Conservation (phyloP, 495 filamentous ascomycete genomes). For the Neurospora sublineolata region DNA sequence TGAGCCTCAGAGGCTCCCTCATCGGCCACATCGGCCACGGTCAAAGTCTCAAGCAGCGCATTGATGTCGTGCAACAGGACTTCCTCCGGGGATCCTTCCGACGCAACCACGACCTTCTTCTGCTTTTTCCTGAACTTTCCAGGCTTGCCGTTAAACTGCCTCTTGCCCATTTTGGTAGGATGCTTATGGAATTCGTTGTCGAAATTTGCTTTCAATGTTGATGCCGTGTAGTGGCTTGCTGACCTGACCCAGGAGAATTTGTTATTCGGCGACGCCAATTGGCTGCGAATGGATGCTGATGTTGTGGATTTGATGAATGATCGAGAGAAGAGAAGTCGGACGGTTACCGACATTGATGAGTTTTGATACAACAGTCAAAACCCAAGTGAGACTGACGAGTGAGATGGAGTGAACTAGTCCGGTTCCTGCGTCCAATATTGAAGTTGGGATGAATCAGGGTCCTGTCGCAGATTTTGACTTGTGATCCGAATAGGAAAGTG, state of each 20-base stretch:
- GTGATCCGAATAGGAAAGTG: background rate
- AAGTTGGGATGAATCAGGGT: background rate
- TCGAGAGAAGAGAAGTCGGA: background rate
- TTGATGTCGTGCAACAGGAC: conserved; percentile 62
- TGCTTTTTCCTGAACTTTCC: conserved; percentile 13
- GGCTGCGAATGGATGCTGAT: background rate
- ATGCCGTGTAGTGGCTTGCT: background rate
- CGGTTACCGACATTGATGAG: background rate
- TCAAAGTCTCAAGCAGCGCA: conserved; percentile 45
- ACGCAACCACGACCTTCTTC: conserved; percentile 7
- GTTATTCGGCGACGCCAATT: background rate
- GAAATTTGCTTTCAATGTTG: background rate
- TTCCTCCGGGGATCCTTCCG: conserved; percentile 51
- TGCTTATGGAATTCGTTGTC: background rate
- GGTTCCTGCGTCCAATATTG: background rate
- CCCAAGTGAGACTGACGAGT: background rate
- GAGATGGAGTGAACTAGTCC: background rate
- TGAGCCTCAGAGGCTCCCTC: conserved; percentile 6
- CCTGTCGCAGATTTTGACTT: background rate
- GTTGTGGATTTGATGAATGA: background rate
- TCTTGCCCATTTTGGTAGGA: background rate
- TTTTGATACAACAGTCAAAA: background rate
- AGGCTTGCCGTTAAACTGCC: conserved; percentile 4
- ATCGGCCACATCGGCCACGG: conserved; percentile 24
- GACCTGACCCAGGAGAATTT: background rate